Evolutionary conservation across 495 filamentous ascomycete species (phyloP).

Genomic region (Glonium stellatum): DNA sequence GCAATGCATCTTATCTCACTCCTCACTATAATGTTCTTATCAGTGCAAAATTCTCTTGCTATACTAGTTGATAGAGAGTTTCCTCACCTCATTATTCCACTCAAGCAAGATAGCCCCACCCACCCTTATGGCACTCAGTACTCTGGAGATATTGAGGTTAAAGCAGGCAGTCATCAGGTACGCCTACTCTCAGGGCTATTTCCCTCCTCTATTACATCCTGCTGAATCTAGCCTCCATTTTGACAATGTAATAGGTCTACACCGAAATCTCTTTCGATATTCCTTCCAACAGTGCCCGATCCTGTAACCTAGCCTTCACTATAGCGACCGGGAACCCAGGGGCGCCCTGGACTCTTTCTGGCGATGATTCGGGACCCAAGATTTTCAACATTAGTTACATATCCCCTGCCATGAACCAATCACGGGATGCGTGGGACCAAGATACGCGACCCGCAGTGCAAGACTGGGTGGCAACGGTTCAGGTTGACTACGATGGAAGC

Average conservation of each 20-base stretch:
- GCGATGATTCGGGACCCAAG: constrained; percentile 7
- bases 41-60: background rate
- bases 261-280: constrained; percentile 25
- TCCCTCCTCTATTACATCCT: background rate
- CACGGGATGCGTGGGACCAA: constrained; percentile 18
- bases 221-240: background rate
- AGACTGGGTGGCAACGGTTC: constrained; percentile 8
- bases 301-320: constrained; percentile 15
- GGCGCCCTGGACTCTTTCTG: constrained; percentile 5
- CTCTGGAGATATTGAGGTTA: constrained; percentile 2
- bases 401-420: constrained; percentile 2
- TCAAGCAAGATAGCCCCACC: constrained; percentile 9
- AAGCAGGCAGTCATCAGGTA: background rate
- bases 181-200: background rate
- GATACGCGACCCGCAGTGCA: constrained; percentile 9
- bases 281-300: constrained; percentile 5
- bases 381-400: constrained; percentile 16
- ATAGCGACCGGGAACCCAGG: constrained; percentile 1
- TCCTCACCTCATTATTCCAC: constrained; percentile 22
- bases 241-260: constrained; percentile 3
- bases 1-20: background rate
- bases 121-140: constrained; percentile 9
- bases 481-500: constrained; percentile 3
- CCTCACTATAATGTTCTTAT: background rate
- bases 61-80: constrained; percentile 6